These are phyloP conservation scores for Onygena corvina DNA, from an alignment of 2,329 filamentous ascomycete genomes.

Conservation along the genomic window DNA sequence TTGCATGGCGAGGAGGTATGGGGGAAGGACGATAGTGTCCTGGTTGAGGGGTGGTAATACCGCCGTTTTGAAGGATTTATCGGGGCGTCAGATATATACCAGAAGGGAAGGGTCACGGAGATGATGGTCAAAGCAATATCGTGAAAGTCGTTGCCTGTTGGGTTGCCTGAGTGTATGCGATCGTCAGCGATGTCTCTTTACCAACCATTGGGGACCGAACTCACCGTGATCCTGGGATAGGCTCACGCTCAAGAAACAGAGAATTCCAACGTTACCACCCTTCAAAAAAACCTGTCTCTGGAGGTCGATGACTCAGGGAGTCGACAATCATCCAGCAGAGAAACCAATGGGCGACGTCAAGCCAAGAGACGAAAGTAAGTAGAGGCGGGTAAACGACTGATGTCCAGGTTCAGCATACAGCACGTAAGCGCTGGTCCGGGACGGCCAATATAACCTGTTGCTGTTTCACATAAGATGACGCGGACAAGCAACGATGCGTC, in stretches of 20 bases:
- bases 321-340: not conserved
- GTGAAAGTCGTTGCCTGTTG: not conserved
- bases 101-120: not conserved
- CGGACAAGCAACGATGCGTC: not conserved
- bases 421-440: not conserved
- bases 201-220: no score
- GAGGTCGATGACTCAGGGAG: not conserved
- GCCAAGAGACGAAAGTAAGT: not conserved
- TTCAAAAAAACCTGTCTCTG: not conserved
- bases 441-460: not conserved
- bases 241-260: no score
- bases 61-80: conserved; percentile 12
- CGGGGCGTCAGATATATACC: not conserved
- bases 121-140: not conserved
- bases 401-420: not conserved
- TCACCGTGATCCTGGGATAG: no score
- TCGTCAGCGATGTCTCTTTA: no score
- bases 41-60: conserved; percentile 57
- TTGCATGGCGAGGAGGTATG: conserved; percentile 84
- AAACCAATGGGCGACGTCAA: not conserved
- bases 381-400: not conserved
- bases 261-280: no score
- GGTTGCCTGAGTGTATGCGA: not conserved
- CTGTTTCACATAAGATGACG: not conserved
- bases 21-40: conserved; percentile 74